Base-by-base conservation (phyloP, 2,329 filamentous ascomycete species). In the Colletotrichum caudatum region DNA sequence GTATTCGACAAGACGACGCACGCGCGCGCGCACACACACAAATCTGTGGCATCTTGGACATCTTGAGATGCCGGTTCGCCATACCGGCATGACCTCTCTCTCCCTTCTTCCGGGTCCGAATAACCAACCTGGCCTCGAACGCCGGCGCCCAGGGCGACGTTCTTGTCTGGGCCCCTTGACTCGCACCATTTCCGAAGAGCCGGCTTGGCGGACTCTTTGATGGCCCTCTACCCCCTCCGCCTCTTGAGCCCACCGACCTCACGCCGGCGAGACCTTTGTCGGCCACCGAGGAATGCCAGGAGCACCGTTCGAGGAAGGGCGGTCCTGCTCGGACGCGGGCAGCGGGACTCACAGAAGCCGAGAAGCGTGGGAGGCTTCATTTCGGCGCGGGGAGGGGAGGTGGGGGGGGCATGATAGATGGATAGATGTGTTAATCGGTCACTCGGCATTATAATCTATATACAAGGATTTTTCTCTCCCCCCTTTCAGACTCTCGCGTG, bases 371-470 rank as follows among this genome's bases (percentile, higher is more conserved):
- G 9, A 41, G n/a, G 16, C 20, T 9, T 48, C 8, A 57, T 48
- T 41, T 57, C 9, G 53, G 29, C 20, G 44, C 20, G 37, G 2
- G 2, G 37, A 14, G 11, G 2, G 7, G 11, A 7, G 37, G 39
- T 1, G 1, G 26, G 41, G 5, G 9, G 1, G 23, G 33, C 33
- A 57, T 33, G 8, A 14, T 12, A 23, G 20, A 8, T 39, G 7
- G 53, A 2, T 39, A 9, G n/a, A 29, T 44, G 41, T 5, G 46
- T 23, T 51, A 46, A 26, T 64, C 44, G 26, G 14, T 39, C 46
- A 60, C 54, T 66, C 48, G 48, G 44, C 63, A 61, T 66, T 61
- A 56, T 54, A 46, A 29, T 66, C 39, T 48, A 61, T 69, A 56
- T 66, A 23, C 62, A 56, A 37, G 12, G 16, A 18, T 29, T 56